Evolutionary conservation across 108 stramenopile genomes (phyloP), one percentile per base, ranked within the genome.

Genomic region (Cylindrotheca fusiformis): DNA sequence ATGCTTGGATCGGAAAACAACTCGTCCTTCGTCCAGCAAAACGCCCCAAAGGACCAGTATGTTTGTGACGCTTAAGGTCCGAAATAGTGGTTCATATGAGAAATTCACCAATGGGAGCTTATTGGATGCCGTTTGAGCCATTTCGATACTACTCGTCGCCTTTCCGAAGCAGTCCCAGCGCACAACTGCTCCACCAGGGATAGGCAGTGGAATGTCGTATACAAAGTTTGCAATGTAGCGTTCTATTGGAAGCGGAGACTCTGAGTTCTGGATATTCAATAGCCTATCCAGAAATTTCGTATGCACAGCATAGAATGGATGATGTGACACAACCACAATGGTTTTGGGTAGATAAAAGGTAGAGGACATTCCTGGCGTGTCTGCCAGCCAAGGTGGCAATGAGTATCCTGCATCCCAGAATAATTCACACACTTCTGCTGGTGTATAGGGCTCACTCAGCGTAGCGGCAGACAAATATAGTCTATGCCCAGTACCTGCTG

Each of bases 191-290:
- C 71, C 69, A 2, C 86, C 86, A 10, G 63, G 81, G 2, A 88
- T 88, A 3, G 96, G 96, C 14, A 96, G 71, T 18, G 96, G 93
- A 26, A 91, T 58, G 56, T 96, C 93, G 23, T 72, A 52, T 6
- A 87, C 69, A 68, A 96, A 90, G 62, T 94, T 93, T 32, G 82
- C 80, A 63, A 96, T 78, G 58, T 87, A 91, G 1, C 96, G 79
- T 77, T 96, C 96, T 19, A 96, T 63, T 17, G 96, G 95, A 19
- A 93, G 65, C 6, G 91, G 90, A 1, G 71, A 72, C 31, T 58
- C 63, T 22, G 91, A 66, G 54, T 72, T 63, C 30, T 75, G 67
- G 27, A 94, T 80, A 8, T 79, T 79, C 64, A 91, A 90, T 22
- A 93, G 36, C 78, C 88, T 83, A 55, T 65, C 59, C 63, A 96